Evolutionary conservation across 1,139 yeast genomes (phyloP).

Genomic region (Eremothecium sinecaudum): DNA sequence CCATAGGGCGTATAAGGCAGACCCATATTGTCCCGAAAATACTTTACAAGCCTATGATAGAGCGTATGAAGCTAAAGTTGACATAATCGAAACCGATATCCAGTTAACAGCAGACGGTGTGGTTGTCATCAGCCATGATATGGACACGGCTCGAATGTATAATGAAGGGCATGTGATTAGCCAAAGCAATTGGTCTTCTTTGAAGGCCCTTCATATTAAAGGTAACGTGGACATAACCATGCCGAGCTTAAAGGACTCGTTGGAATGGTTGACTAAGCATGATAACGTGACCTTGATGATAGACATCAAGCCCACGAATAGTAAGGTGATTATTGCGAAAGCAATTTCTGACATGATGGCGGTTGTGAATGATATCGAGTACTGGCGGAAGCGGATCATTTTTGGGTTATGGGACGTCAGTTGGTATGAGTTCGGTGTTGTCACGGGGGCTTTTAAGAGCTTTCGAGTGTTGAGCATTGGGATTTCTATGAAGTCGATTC

Average conservation of each 20-base stretch:
- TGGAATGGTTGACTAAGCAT: conserved; percentile 47
- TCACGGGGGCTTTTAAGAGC: conserved; percentile 33
- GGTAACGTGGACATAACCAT: conserved; percentile 46
- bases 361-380: conserved; percentile 42
- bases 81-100: conserved; percentile 72
- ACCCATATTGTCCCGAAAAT: conserved; percentile 59
- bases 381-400: conserved; percentile 61
- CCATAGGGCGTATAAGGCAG: conserved; percentile 35
- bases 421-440: conserved; percentile 47
- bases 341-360: conserved; percentile 42
- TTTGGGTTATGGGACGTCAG: conserved; percentile 77
- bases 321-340: conserved; percentile 46
- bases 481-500: conserved; percentile 35
- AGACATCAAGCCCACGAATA: conserved; percentile 71
- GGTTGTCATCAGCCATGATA: conserved; percentile 62
- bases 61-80: conserved; percentile 62
- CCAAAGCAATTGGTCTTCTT: conserved; percentile 33
- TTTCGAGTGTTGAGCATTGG: conserved; percentile 48
- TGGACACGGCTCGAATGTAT: conserved; percentile 33
- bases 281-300: conserved; percentile 49
- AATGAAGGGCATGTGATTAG: conserved; percentile 32
- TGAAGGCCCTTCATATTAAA: conserved; percentile 47
- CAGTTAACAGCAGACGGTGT: conserved; percentile 68
- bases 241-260: conserved; percentile 51
- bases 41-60: conserved; percentile 63